These are phyloP conservation scores for Russula ochroleuca DNA, from an alignment of 768 basidiomycete species.

Conservation along the genomic window DNA sequence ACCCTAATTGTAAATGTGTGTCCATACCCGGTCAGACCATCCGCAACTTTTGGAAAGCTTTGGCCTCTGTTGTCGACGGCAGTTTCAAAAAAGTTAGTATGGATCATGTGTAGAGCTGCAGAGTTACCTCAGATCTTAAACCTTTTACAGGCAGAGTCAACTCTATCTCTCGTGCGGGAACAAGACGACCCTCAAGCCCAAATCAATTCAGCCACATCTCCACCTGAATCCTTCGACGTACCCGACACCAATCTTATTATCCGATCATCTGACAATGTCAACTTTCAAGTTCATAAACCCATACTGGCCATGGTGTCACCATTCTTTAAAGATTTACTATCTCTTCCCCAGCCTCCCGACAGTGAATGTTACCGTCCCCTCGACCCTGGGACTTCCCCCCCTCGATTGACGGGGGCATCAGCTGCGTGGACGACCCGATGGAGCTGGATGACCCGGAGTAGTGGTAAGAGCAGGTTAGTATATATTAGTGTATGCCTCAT, in stretches of 20 bases:
- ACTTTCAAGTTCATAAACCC: constrained; percentile 13
- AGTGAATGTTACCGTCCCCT: background rate
- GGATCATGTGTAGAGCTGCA: background rate
- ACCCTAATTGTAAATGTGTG: background rate
- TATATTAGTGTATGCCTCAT: too few relatives aligned
- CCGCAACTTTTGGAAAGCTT: constrained; percentile 3
- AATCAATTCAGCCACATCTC: background rate
- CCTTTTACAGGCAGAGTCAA: background rate
- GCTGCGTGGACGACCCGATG: too few relatives aligned
- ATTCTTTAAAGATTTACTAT: background rate
- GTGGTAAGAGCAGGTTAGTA: too few relatives aligned
- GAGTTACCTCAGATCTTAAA: background rate
- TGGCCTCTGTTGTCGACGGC: background rate
- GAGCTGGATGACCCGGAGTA: too few relatives aligned
- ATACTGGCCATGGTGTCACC: constrained; percentile 8
- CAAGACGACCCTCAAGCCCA: background rate
- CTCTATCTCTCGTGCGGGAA: background rate
- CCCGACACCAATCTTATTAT: background rate
- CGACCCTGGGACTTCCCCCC: too few relatives aligned
- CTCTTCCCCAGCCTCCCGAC: constrained; percentile 1
- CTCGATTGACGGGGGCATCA: too few relatives aligned
- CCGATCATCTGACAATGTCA: background rate
- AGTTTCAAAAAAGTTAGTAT: background rate
- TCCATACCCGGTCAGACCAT: background rate
- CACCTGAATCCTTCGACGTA: background rate